A percentile compares a stretch with the other conserved stretches of the same genome.
These are phyloP conservation scores for Lactifluus piperatus DNA, from an alignment of 768 basidiomycete species.

Conservation along the genomic window DNA sequence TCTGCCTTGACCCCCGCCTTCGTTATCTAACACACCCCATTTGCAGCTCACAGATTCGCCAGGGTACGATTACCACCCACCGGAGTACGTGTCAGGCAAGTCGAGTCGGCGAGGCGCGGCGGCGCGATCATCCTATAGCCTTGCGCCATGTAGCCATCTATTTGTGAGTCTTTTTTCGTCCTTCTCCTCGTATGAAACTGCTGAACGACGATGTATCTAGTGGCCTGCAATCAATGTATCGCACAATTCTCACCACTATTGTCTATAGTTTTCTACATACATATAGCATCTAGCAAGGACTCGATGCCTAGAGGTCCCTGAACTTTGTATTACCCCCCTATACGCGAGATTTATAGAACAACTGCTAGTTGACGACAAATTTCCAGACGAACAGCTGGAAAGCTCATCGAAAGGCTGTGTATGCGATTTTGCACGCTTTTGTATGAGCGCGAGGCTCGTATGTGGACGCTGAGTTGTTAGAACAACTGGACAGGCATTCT, in stretches of 20 bases:
- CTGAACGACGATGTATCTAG: slow-evolving; percentile 24
- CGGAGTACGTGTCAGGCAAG: slow-evolving; percentile 31
- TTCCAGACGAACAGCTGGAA: too few relatives aligned
- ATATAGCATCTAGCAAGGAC: not conserved
- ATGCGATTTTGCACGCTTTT: too few relatives aligned
- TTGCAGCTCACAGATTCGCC: slow-evolving; percentile 50
- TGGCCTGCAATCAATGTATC: slow-evolving; percentile 71
- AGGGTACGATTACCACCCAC: slow-evolving; percentile 79
- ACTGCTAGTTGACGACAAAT: not conserved
- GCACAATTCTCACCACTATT: not conserved
- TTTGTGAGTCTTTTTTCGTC: slow-evolving; percentile 50
- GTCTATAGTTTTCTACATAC: slow-evolving; percentile 34
- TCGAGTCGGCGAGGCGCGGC: slow-evolving; percentile 7
- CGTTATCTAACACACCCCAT: not conserved
- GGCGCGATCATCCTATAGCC: slow-evolving; percentile 44
- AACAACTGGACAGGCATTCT: too few relatives aligned
- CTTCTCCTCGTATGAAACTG: not conserved
- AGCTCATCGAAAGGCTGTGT: too few relatives aligned
- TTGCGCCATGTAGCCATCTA: slow-evolving; percentile 84
- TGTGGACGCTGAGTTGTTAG: too few relatives aligned
- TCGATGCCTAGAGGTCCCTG: not conserved
- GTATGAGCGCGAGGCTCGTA: too few relatives aligned
- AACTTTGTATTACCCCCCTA: slow-evolving; percentile 6
- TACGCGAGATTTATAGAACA: not conserved
- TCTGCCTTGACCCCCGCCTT: too few relatives aligned